A percentile compares a stretch with the other conserved stretches of the same genome.
These are phyloP conservation scores for Cydonia oblonga DNA, from an alignment of 331 rosid species.

Conservation along the genomic window DNA sequence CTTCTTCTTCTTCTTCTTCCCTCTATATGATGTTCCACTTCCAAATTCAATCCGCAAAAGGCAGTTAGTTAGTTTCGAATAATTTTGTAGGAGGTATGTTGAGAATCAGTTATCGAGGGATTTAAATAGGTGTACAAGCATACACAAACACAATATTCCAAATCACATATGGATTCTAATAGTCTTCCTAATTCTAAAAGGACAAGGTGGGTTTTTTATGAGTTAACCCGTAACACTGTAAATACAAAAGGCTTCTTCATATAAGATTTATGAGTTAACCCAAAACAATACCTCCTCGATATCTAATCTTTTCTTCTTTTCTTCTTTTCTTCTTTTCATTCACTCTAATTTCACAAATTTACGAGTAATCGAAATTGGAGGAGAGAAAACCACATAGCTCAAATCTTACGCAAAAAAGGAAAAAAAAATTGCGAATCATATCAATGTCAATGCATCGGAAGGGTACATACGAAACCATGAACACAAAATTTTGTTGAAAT, in stretches of 20 bases:
- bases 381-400: no score
- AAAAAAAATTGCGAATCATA: no score
- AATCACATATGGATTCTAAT: neutral
- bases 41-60: neutral
- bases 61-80: neutral
- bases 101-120: no score
- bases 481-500: no score
- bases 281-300: neutral
- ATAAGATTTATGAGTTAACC: neutral
- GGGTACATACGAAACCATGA: no score
- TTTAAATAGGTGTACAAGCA: neutral
- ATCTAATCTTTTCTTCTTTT: no score
- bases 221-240: neutral
- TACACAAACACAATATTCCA: neutral
- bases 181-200: neutral
- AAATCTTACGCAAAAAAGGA: neutral
- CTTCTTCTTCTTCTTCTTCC: constrained; percentile 1
- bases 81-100: neutral
- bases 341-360: no score
- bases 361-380: no score
- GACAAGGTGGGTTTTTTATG: neutral
- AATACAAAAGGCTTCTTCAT: no score
- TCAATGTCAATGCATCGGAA: no score
- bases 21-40: neutral
- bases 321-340: no score